Evolutionary conservation across 108 stramenopile species (phyloP).

Genomic region (Phaeodactylum tricornutum): DNA sequence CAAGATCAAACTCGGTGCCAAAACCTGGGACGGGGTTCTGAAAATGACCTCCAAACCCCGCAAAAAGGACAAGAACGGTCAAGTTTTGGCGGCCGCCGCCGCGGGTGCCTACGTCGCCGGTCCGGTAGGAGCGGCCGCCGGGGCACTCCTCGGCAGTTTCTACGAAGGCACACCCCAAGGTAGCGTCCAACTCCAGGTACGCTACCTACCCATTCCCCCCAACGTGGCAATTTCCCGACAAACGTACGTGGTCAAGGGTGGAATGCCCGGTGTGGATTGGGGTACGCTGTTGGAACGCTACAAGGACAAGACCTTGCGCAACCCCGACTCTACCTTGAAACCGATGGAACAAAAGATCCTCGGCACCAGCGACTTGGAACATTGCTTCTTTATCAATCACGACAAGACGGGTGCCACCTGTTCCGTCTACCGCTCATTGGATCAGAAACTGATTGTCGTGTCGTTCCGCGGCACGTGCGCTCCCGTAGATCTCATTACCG

Average conservation of each 20-base stretch:
- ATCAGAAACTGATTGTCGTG: conserved; percentile 50
- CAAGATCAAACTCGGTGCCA: conserved; percentile 21
- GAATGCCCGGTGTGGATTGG: conserved; percentile 71
- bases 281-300: conserved; percentile 48
- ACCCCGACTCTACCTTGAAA: too few species aligned
- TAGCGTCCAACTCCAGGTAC: conserved; percentile 33
- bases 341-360: background rate
- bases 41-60: conserved; percentile 70
- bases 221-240: conserved; percentile 9
- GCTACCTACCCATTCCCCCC: conserved; percentile 57
- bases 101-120: conserved; percentile 75
- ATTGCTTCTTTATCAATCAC: conserved; percentile 73
- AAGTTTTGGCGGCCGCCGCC: conserved; percentile 47
- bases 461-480: conserved; percentile 78
- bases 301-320: too few species aligned
- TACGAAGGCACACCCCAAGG: conserved; percentile 76
- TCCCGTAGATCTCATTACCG: conserved; percentile 68
- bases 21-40: conserved; percentile 49
- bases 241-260: conserved; percentile 52
- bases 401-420: conserved; percentile 65
- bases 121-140: conserved; percentile 76
- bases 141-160: conserved; percentile 47
- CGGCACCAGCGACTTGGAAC: conserved; percentile 43
- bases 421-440: conserved; percentile 57
- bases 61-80: conserved; percentile 68